phyloP scores from a whole-genome alignment of 75 land plant genomes.

The Gnetum montanum region DNA sequence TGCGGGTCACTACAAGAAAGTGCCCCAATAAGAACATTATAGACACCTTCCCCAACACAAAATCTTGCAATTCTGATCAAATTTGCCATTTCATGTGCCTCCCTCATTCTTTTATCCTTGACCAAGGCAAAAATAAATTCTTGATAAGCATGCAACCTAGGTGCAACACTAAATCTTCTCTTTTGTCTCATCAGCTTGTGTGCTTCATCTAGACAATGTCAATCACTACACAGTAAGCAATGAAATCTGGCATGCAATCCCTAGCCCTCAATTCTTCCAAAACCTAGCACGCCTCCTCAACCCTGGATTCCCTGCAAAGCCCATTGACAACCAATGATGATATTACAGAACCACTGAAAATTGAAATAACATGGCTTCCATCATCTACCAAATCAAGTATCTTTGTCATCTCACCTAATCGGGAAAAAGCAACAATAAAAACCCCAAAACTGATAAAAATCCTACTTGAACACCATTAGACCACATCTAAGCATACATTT shows the following conservation, averaged over 20 bases:
- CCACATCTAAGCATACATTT: conserved; percentile 38
- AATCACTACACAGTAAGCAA: conserved; percentile 44
- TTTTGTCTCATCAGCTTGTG: conserved; percentile 44
- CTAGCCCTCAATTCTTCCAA: conserved; percentile 48
- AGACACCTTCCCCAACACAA: conserved; percentile 40
- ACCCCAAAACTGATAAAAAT: conserved; percentile 45
- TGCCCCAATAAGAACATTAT: conserved; percentile 38
- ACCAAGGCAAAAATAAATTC: conserved; percentile 35
- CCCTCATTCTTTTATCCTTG: conserved; percentile 22
- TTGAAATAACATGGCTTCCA: conserved; percentile 6
- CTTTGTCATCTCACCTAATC: conserved; percentile 10
- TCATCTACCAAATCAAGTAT: conserved; percentile 22
- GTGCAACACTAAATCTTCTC: conserved; percentile 61
- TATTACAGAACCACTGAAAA: conserved; percentile 45
- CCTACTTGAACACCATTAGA: conserved; percentile 11
- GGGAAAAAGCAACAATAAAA: conserved; percentile 18
- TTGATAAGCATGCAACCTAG: conserved; percentile 36
- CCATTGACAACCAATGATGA: conserved; percentile 44
- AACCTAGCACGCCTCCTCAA: conserved; percentile 23
- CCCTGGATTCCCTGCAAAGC: conserved; percentile 27
- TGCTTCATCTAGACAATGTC: conserved; percentile 32
- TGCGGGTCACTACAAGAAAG: conserved; percentile 28
- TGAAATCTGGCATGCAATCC: conserved; percentile 61
- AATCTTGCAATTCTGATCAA: conserved; percentile 41
- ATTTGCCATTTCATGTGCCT: conserved; percentile 47